A percentile compares a stretch with the other conserved stretches of the same genome.
Conservation (phyloP, 768 basidiomycete species). For the Leccinum obscurum region DNA sequence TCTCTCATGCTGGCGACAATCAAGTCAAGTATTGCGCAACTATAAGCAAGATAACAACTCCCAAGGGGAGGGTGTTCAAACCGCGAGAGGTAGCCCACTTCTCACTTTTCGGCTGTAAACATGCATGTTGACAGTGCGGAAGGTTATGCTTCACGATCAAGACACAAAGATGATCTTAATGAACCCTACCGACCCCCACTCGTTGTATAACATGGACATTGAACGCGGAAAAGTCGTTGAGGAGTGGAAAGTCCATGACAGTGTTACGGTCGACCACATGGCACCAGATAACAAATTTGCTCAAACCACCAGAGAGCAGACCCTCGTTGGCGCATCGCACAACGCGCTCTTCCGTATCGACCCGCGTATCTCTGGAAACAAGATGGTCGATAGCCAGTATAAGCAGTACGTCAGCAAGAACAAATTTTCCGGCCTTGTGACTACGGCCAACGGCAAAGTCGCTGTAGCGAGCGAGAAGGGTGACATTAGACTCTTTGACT, state of each 20-base stretch:
- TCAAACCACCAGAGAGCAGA: constrained; percentile 88
- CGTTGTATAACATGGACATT: constrained; percentile 89
- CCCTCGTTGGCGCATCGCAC: constrained; percentile 88
- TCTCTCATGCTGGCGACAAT: constrained; percentile 68
- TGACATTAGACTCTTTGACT: constrained; percentile 92
- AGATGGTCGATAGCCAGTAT: constrained; percentile 91
- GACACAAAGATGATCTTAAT: constrained; percentile 94
- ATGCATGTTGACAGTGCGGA: constrained; percentile 13
- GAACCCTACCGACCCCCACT: constrained; percentile 77
- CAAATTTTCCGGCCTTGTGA: constrained; percentile 89
- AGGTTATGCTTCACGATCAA: constrained; percentile 98
- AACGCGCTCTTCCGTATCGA: constrained; percentile 98
- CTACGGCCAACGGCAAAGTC: constrained; percentile 82
- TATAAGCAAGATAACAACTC: constrained; percentile 78
- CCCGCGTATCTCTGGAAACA: constrained; percentile 88
- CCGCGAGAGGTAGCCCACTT: constrained; percentile 70
- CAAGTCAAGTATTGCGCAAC: constrained; percentile 84
- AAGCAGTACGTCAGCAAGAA: constrained; percentile 97
- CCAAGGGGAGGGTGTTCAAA: constrained; percentile 80
- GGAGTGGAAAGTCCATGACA: constrained; percentile 97
- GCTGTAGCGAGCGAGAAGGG: constrained; percentile 97
- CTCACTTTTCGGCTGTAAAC: neutral
- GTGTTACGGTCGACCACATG: constrained; percentile 83
- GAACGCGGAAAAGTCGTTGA: constrained; percentile 95
- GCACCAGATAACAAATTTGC: constrained; percentile 95